Conservation (phyloP, 495 filamentous ascomycete species). For the Glonium stellatum region DNA sequence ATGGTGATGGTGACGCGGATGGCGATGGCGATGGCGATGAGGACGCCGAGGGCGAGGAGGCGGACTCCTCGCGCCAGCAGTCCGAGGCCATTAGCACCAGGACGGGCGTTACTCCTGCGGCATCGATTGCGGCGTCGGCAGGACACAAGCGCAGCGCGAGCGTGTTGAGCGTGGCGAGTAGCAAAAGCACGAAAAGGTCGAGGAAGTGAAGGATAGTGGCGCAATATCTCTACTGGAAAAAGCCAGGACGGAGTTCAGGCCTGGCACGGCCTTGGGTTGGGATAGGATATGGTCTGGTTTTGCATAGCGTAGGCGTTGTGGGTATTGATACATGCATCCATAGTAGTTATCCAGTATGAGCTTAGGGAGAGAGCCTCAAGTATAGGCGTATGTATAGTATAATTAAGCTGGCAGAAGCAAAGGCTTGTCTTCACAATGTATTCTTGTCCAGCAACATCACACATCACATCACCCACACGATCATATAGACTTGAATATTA, state of each 20-base stretch:
- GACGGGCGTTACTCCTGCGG: constrained; percentile 9
- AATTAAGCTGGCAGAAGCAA: no score
- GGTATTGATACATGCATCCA: background rate
- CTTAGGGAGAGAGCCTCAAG: no score
- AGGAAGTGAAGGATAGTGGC: constrained; percentile 46
- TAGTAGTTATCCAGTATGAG: no score
- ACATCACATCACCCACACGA: background rate
- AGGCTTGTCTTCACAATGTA: no score
- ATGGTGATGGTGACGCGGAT: constrained; percentile 9
- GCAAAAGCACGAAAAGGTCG: constrained; percentile 61
- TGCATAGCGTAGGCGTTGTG: constrained; percentile 21
- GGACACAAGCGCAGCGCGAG: constrained; percentile 69
- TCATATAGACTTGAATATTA: background rate
- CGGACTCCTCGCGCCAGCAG: constrained; percentile 23
- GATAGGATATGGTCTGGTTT: background rate
- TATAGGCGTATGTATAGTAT: no score
- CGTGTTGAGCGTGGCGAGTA: constrained; percentile 60
- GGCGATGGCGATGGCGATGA: constrained; percentile 24
- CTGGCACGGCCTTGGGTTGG: background rate
- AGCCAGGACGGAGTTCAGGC: background rate
- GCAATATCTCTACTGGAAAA: background rate
- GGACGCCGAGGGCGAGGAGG: constrained; percentile 14
- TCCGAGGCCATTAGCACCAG: constrained; percentile 24
- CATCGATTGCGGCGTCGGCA: constrained; percentile 4
- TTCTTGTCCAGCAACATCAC: background rate